phyloP scores from a whole-genome alignment of 73 alveolate genomes.

The Paramecium sonneborni region DNA sequence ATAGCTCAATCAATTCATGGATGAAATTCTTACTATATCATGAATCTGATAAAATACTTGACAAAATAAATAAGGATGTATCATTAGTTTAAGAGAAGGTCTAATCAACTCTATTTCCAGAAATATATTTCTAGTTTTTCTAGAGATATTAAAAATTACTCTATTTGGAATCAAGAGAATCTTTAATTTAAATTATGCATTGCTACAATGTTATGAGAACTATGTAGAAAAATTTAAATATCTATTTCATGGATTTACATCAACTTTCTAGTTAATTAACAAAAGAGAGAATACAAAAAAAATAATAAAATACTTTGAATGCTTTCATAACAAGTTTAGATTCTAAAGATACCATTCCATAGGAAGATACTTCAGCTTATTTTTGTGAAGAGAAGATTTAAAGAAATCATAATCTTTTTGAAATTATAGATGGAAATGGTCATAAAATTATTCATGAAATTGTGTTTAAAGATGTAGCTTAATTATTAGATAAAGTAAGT shows the following conservation, averaged over 20 bases:
- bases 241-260: neutral
- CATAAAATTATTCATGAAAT: conserved; percentile 29
- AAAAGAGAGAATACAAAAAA: neutral
- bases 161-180: neutral
- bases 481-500: conserved; percentile 6
- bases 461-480: neutral
- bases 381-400: neutral
- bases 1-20: conserved; percentile 27
- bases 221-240: neutral
- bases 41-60: conserved; percentile 30
- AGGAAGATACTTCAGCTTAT: neutral
- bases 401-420: neutral
- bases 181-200: neutral
- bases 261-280: neutral
- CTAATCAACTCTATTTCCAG: neutral
- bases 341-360: neutral
- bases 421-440: conserved; percentile 32
- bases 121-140: neutral
- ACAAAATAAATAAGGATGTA: conserved; percentile 40
- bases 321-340: conserved; percentile 35
- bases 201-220: neutral
- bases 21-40: conserved; percentile 34
- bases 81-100: conserved; percentile 40
- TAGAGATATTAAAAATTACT: neutral
- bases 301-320: neutral